Percentiles rank a stretch among this genome's conserved stretches.
Conservation (phyloP, 345 rosid species). For the Aegle marmelos region DNA sequence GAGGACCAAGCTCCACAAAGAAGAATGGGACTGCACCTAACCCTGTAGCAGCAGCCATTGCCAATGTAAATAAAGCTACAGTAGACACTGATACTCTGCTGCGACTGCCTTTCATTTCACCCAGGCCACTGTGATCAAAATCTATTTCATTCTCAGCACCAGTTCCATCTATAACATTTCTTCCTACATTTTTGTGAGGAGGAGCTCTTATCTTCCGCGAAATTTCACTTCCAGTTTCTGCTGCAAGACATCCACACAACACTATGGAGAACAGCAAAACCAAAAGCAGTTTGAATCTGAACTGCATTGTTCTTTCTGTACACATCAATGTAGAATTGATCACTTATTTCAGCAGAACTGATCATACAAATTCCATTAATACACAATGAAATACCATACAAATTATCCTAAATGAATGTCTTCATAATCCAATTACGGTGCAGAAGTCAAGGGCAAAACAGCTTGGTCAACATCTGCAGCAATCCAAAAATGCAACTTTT, state of each 20-base stretch:
- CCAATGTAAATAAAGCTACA: slow-evolving; percentile 87
- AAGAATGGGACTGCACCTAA: slow-evolving; percentile 97
- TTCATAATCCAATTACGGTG: neutral
- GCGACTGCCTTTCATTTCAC: slow-evolving; percentile 47
- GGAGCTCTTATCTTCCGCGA: slow-evolving; percentile 46
- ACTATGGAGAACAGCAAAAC: slow-evolving; percentile 23
- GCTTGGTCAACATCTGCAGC: slow-evolving; percentile 17
- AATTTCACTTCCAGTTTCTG: slow-evolving; percentile 38
- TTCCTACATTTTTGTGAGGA: slow-evolving; percentile 63
- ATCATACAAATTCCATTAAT: neutral
- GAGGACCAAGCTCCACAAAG: slow-evolving; percentile 93
- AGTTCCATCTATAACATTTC: slow-evolving; percentile 61
- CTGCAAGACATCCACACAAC: slow-evolving; percentile 30
- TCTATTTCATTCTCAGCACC: slow-evolving; percentile 52
- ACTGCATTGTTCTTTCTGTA: slow-evolving; percentile 22
- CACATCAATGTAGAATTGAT: neutral
- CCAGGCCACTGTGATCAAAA: slow-evolving; percentile 41
- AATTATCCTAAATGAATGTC: slow-evolving; percentile 1
- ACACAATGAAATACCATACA: neutral
- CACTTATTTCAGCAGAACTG: neutral
- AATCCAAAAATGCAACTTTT: neutral
- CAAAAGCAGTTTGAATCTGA: slow-evolving; percentile 25
- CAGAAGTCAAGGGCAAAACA: neutral
- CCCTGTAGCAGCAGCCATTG: slow-evolving; percentile 99
- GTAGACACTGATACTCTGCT: slow-evolving; percentile 86